Evolutionary conservation across 2,329 filamentous ascomycete genomes (phyloP), one percentile per base, ranked within the genome.

Genomic region (Fusarium poae): DNA sequence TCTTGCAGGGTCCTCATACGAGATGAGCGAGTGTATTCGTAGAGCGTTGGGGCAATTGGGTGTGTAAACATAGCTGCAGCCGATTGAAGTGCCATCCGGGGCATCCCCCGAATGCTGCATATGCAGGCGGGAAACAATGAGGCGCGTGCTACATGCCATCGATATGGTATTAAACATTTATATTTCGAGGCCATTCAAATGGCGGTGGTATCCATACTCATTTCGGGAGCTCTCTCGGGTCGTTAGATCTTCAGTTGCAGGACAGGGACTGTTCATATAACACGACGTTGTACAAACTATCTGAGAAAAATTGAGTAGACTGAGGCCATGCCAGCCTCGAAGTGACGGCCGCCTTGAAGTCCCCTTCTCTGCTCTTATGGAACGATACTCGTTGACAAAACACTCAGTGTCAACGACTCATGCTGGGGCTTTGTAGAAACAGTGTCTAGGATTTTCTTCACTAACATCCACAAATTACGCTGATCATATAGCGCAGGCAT

Each of bases 61-160:
- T 18, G 56, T 58, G 57, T 39, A 57, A 49, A 53, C 44, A 35
- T 21, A 49, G 18, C 18, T 65, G 55, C 61, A 35, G 30, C 49
- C 51, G 25, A 29, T 43, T 43, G 34, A 42, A 20, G 29, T 54
- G 9, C 40, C 27, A 42, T 49, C 44, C 49, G 42, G 62, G 40
- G 34, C n/a, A 6, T 37, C 59, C 35, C 43, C 13, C 18, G 9
- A 16, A 11, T 18, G 4, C 23, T 32, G 7, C 20, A 39, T 16
- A 9, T 27, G 16, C 18, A 23, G n/a, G 23, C 8, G 6, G 20
- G 13, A 27, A 13, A 52, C 18, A 27, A 32, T 15, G 21, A 46
- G 34, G 5, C 13, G 23, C 18, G 11, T 2, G 21, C 25, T 29
- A 2, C 5, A 39, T 18, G 21, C 6, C 46, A 12, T 23, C 21